A percentile compares a stretch with the other conserved stretches of the same genome.
phyloP scores from a whole-genome alignment of 495 filamentous ascomycete species.

The Tuber umbilicatum region DNA sequence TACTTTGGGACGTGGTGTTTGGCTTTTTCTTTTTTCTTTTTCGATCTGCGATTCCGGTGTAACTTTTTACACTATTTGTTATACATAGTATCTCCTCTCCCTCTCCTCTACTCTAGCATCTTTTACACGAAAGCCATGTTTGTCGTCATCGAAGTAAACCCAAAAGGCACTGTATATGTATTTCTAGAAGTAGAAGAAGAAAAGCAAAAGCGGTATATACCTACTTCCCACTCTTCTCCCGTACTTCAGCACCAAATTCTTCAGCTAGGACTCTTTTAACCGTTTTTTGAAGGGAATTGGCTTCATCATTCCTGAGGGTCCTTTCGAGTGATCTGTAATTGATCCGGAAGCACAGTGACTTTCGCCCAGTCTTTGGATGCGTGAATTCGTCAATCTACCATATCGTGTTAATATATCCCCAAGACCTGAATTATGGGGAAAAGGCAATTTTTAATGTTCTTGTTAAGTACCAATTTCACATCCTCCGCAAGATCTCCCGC shows the following conservation, averaged over 20 bases:
- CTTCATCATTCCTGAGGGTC: conserved; percentile 74
- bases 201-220: conserved; percentile 13
- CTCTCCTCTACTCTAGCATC: not conserved
- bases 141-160: not conserved
- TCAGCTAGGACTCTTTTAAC: conserved; percentile 58
- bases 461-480: conserved; percentile 53
- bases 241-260: conserved; percentile 71
- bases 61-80: not conserved
- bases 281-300: conserved; percentile 65
- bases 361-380: conserved; percentile 76
- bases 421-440: not conserved
- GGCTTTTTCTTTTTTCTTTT: not conserved
- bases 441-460: not conserved
- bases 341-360: conserved; percentile 84
- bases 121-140: not conserved
- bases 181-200: conserved; percentile 8
- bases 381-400: conserved; percentile 65
- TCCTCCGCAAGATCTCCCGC: conserved; percentile 81
- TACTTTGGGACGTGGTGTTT: not conserved
- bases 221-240: conserved; percentile 46
- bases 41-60: not conserved
- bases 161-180: not conserved
- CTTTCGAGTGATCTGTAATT: conserved; percentile 85
- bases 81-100: not conserved
- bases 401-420: conserved; percentile 6